These are phyloP conservation scores for Geotrichum siamense DNA, from an alignment of 1,139 yeast species.

Conservation along the genomic window DNA sequence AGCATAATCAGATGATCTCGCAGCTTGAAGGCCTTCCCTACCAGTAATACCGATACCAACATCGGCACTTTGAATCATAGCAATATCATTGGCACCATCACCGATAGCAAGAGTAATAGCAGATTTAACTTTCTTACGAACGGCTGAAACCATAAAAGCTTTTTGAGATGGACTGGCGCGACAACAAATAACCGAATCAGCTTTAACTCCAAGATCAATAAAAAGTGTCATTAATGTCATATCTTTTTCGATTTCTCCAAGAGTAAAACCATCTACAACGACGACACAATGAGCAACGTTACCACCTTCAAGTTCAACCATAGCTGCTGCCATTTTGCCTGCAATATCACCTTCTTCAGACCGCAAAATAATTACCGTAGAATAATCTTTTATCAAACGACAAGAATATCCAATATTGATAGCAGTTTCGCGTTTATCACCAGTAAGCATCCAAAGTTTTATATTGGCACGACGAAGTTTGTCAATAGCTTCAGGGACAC, in stretches of 20 bases:
- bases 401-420: slow-evolving; percentile 95
- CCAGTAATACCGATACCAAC: slow-evolving; percentile 98
- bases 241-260: slow-evolving; percentile 65
- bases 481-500: slow-evolving; percentile 91
- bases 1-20: slow-evolving; percentile 89
- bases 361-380: slow-evolving; percentile 73
- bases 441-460: slow-evolving; percentile 96
- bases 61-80: slow-evolving; percentile 98
- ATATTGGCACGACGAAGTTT: slow-evolving; percentile 89
- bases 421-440: slow-evolving; percentile 96
- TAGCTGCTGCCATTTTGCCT: slow-evolving; percentile 52
- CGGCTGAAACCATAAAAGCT: slow-evolving; percentile 77
- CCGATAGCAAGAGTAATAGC: slow-evolving; percentile 93
- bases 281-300: slow-evolving; percentile 87
- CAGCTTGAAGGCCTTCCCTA: slow-evolving; percentile 93
- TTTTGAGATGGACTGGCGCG: slow-evolving; percentile 97
- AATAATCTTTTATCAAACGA: slow-evolving; percentile 83
- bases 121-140: slow-evolving; percentile 55
- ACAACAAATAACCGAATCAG: slow-evolving; percentile 90
- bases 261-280: slow-evolving; percentile 86
- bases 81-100: slow-evolving; percentile 99
- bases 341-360: slow-evolving; percentile 43
- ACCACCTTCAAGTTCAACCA: slow-evolving; percentile 55
- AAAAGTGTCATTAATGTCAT: slow-evolving; percentile 63
- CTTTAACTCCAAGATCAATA: slow-evolving; percentile 73